Conservation (phyloP, 129 eudicot genomes). For the Pseudognaphalium luteoalbum region DNA sequence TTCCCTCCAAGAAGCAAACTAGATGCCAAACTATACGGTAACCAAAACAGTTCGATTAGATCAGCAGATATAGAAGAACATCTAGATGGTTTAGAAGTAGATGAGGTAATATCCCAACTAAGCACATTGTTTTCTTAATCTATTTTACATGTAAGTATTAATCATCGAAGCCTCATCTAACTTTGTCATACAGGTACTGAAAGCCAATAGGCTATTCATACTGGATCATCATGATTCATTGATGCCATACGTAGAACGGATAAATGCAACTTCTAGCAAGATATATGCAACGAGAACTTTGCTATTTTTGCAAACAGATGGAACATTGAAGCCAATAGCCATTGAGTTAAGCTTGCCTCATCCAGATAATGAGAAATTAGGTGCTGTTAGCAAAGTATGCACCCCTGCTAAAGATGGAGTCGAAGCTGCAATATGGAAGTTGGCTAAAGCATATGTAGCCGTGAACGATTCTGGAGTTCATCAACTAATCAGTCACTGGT, state of each 20-base stretch:
- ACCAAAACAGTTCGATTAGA: conserved; percentile 45
- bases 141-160: neutral
- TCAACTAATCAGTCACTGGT: conserved; percentile 56
- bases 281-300: conserved; percentile 55
- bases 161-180: neutral
- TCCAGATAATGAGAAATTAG: conserved; percentile 31
- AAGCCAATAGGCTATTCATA: conserved; percentile 41
- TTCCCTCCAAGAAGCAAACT: conserved; percentile 62
- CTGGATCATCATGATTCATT: conserved; percentile 49
- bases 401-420: conserved; percentile 45
- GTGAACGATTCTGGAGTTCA: conserved; percentile 57
- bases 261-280: conserved; percentile 42
- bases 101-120: conserved; percentile 33
- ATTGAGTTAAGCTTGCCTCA: conserved; percentile 59
- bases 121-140: too few species aligned
- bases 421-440: conserved; percentile 45
- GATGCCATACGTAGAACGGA: conserved; percentile 44
- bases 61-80: conserved; percentile 32
- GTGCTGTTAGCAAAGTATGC: conserved; percentile 38
- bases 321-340: conserved; percentile 54
- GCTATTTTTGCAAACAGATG: conserved; percentile 37
- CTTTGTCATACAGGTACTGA: conserved; percentile 33
- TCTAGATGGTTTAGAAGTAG: conserved; percentile 41
- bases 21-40: conserved; percentile 44
- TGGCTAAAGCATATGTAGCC: conserved; percentile 54